Conservation (phyloP, 306 rosid species). For the Lathyrus aphaca region DNA sequence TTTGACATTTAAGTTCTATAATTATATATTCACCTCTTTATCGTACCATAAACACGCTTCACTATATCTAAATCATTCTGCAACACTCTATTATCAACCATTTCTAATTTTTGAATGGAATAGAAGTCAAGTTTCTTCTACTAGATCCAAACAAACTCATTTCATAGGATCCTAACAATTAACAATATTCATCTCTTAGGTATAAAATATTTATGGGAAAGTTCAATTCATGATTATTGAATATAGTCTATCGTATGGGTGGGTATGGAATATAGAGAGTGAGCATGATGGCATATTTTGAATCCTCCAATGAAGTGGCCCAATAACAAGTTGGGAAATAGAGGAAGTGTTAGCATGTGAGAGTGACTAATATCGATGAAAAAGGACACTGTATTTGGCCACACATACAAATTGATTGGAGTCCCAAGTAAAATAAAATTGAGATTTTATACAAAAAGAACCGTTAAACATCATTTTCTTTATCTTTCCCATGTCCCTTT, state of each 20-base stretch:
- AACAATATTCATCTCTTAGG: not conserved
- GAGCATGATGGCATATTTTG: constrained; percentile 46
- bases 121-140: too few relatives aligned
- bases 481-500: constrained; percentile 33
- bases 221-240: constrained; percentile 38
- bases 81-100: too few relatives aligned
- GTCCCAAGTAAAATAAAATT: constrained; percentile 53
- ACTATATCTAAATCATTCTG: too few relatives aligned
- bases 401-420: constrained; percentile 39
- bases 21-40: too few relatives aligned
- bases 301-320: constrained; percentile 50
- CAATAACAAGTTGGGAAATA: constrained; percentile 31
- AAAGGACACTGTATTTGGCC: constrained; percentile 56
- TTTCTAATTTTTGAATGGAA: too few relatives aligned
- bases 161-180: too few relatives aligned
- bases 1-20: too few relatives aligned
- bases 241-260: constrained; percentile 24
- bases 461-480: constrained; percentile 56
- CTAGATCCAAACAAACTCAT: too few relatives aligned
- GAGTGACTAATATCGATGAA: constrained; percentile 46
- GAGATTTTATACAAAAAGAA: constrained; percentile 33
- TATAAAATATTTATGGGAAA: constrained; percentile 23
- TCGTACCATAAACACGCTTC: too few relatives aligned
- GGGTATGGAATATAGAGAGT: constrained; percentile 33
- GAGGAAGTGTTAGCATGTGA: constrained; percentile 55